These are phyloP conservation scores for Xenosphaeropsis pyriputrescens DNA, from an alignment of 2,329 filamentous ascomycete species.

Conservation along the genomic window DNA sequence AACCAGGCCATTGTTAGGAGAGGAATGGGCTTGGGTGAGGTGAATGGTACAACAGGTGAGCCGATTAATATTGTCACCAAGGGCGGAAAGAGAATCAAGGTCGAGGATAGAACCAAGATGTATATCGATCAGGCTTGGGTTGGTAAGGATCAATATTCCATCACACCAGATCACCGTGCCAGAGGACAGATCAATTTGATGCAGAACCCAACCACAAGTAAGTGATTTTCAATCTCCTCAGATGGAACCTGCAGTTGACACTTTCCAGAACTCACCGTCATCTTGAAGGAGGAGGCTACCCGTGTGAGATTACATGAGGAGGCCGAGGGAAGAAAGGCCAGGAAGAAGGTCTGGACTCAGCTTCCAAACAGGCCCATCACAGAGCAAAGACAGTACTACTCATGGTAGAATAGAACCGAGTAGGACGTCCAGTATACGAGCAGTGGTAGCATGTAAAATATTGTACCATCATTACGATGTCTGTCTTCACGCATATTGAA, in stretches of 20 bases:
- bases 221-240: slow-evolving; percentile 21
- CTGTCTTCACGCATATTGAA: no score
- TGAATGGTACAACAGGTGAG: slow-evolving; percentile 18
- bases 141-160: slow-evolving; percentile 50
- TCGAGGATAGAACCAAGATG: slow-evolving; percentile 64
- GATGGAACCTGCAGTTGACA: slow-evolving; percentile 3
- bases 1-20: slow-evolving; percentile 66
- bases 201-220: slow-evolving; percentile 60
- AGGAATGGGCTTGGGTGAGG: slow-evolving; percentile 62
- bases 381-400: slow-evolving; percentile 77
- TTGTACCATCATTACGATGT: no score
- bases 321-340: slow-evolving; percentile 57
- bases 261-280: slow-evolving; percentile 52
- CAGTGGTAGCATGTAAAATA: no score
- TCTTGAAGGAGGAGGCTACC: slow-evolving; percentile 90
- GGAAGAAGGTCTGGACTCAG: slow-evolving; percentile 72
- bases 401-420: slow-evolving; percentile 47
- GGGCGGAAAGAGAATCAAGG: slow-evolving; percentile 55
- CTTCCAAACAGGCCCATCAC: slow-evolving; percentile 75
- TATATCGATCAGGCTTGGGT: slow-evolving; percentile 94
- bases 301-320: slow-evolving; percentile 70
- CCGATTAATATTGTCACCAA: slow-evolving; percentile 53
- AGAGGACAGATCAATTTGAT: slow-evolving; percentile 56
- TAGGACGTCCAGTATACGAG: no score
- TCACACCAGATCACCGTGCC: slow-evolving; percentile 55